Evolutionary conservation across 169 alveolate genomes (phyloP).

Genomic region (Neospora caninum): DNA sequence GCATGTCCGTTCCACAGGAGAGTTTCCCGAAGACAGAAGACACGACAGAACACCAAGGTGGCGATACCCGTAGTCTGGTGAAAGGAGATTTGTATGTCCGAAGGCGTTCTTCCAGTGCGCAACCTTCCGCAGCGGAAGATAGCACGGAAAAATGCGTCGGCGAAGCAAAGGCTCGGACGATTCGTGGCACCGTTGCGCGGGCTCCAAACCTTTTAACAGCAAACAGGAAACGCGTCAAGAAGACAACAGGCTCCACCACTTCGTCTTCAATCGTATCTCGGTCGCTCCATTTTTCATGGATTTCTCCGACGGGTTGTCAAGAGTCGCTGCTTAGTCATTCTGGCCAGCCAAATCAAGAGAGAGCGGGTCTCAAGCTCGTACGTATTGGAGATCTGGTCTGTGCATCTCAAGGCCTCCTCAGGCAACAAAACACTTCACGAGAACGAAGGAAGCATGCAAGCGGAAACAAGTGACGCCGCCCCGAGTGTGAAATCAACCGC

Average conservation of each 20-base stretch:
- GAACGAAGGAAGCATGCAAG: not conserved
- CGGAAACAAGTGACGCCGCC: no score
- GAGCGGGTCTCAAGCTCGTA: not conserved
- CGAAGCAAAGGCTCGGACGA: not conserved
- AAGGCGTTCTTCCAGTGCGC: not conserved
- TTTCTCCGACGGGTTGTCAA: not conserved
- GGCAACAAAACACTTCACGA: not conserved
- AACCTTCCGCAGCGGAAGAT: not conserved
- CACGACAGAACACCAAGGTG: no score
- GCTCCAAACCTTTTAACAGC: not conserved
- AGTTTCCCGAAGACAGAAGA: no score
- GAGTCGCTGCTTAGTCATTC: not conserved
- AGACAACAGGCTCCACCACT: not conserved
- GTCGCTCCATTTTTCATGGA: not conserved
- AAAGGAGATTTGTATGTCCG: no score
- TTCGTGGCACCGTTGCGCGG: not conserved
- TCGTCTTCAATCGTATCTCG: not conserved
- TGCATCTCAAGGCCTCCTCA: not conserved
- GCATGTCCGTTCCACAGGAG: no score
- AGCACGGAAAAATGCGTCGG: not conserved
- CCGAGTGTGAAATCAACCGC: no score
- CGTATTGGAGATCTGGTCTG: not conserved
- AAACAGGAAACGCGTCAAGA: conserved; percentile 2
- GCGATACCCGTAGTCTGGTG: no score
- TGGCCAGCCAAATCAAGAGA: not conserved